Percentiles rank a stretch among this genome's conserved stretches.
These are phyloP conservation scores for Verticillium klebahnii DNA, from an alignment of 2,329 filamentous ascomycete genomes.

Conservation along the genomic window DNA sequence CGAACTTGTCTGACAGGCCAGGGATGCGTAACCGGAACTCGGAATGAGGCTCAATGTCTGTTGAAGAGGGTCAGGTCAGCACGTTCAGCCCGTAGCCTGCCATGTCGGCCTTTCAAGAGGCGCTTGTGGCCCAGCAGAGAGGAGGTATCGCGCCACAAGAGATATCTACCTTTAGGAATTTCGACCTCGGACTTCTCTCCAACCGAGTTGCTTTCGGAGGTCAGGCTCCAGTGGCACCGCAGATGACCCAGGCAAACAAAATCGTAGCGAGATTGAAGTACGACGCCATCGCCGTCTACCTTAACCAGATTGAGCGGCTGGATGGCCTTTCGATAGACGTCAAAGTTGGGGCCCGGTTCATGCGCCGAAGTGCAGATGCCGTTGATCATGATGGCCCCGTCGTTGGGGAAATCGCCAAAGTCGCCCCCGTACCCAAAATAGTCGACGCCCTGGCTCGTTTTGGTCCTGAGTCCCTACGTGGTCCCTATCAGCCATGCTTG, in stretches of 20 bases:
- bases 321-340: constrained; percentile 54
- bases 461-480: constrained; percentile 34
- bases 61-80: neutral
- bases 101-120: no score
- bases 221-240: no score
- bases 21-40: constrained; percentile 26
- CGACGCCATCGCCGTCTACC: constrained; percentile 35
- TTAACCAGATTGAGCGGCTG: constrained; percentile 50
- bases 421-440: constrained; percentile 58
- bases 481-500: no score
- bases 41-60: constrained; percentile 38
- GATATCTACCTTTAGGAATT: no score
- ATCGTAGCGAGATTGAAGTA: constrained; percentile 50
- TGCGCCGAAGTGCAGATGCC: constrained; percentile 47
- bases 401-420: constrained; percentile 56
- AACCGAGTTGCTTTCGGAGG: no score
- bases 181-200: no score
- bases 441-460: constrained; percentile 34
- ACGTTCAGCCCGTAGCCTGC: neutral
- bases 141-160: neutral
- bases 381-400: constrained; percentile 55
- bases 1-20: neutral
- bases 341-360: constrained; percentile 44
- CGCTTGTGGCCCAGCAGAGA: constrained; percentile 27
- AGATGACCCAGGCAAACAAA: constrained; percentile 21